Evolutionary conservation across 306 rosid genomes (phyloP).

Genomic region (Cucurbita maxima): DNA sequence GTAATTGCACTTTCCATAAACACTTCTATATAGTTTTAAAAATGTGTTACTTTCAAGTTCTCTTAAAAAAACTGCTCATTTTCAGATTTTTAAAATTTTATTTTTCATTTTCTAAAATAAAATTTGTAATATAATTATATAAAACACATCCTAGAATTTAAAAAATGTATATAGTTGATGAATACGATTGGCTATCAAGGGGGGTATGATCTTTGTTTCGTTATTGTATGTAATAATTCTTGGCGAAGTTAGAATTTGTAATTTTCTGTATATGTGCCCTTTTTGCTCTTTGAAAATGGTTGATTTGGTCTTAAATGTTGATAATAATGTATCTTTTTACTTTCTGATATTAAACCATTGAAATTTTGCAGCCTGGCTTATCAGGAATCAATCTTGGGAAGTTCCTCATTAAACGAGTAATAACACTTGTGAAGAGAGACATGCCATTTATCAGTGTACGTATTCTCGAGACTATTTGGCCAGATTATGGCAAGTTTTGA

Average conservation of each 20-base stretch:
- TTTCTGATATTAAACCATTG: constrained; percentile 5
- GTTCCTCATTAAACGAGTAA: constrained; percentile 84
- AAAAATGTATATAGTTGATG: not conserved
- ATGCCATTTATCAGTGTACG: constrained; percentile 80
- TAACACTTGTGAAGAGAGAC: constrained; percentile 76
- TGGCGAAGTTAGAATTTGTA: not conserved
- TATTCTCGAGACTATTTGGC: not conserved
- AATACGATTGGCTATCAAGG: not conserved
- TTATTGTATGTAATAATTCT: not conserved
- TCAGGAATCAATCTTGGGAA: constrained; percentile 87
- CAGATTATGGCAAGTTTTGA: not conserved
- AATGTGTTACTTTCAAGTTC: not conserved
- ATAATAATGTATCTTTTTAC: not conserved
- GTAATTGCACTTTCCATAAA: not conserved
- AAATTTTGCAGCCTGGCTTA: constrained; percentile 70
- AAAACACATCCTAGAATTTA: not conserved
- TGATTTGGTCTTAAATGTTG: not conserved
- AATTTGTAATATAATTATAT: not conserved
- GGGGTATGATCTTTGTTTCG: not conserved
- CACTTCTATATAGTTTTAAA: not conserved
- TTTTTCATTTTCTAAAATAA: not conserved
- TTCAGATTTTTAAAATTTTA: not conserved
- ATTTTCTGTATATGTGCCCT: not conserved
- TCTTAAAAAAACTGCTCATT: not conserved
- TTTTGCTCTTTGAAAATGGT: not conserved